phyloP scores from a whole-genome alignment of 805 yeast genomes.

The Jamesozyma rosinii region DNA sequence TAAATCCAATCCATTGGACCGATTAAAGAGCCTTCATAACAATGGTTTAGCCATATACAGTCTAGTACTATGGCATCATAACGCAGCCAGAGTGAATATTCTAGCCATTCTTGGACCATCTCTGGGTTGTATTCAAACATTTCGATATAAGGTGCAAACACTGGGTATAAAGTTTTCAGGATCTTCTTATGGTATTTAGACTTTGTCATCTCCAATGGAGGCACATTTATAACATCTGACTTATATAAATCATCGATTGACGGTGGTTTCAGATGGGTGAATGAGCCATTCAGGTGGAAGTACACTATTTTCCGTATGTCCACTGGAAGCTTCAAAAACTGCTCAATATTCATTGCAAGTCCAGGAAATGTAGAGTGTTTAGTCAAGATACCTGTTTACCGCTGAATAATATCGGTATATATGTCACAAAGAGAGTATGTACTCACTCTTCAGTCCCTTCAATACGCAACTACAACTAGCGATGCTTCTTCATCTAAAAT shows the following conservation, averaged over 20 bases:
- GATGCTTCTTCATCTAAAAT: no score
- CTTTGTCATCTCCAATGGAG: background rate
- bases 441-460: no score
- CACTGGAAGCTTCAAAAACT: constrained; percentile 20
- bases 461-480: no score
- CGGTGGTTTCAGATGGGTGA: constrained; percentile 6
- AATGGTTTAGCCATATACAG: constrained; percentile 21
- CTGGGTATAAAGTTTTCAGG: constrained; percentile 7
- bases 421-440: no score
- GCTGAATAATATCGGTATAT: no score
- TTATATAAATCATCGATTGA: background rate
- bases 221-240: background rate
- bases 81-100: constrained; percentile 20
- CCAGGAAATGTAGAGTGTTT: no score
- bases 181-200: constrained; percentile 2
- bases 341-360: constrained; percentile 5
- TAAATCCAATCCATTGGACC: constrained; percentile 21
- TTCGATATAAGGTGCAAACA: constrained; percentile 15
- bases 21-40: constrained; percentile 15
- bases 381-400: no score
- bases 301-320: constrained; percentile 21
- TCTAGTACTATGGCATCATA: constrained; percentile 27
- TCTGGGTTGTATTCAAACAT: constrained; percentile 21
- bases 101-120: constrained; percentile 19
- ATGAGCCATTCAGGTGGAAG: constrained; percentile 15